Conservation (phyloP, 2,329 filamentous ascomycete genomes). For the Bipolaris oryzae region DNA sequence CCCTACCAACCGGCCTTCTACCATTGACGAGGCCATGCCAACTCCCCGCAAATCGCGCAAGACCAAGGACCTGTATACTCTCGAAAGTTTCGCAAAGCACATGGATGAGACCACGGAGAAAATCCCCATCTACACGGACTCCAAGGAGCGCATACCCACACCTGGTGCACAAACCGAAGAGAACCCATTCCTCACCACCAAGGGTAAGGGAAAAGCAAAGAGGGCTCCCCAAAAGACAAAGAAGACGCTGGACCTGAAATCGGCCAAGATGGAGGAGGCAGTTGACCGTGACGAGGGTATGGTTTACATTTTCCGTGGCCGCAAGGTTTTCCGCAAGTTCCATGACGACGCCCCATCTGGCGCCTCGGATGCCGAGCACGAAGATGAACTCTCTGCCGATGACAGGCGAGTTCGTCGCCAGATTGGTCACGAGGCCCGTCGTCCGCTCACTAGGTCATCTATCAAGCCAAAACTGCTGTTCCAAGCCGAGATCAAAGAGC, state of each 20-base stretch:
- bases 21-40: constrained; percentile 63
- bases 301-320: constrained; percentile 79
- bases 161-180: constrained; percentile 65
- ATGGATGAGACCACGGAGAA: constrained; percentile 61
- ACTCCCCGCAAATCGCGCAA: constrained; percentile 64
- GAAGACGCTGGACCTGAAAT: constrained; percentile 61
- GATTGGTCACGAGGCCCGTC: constrained; percentile 48
- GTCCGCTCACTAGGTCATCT: constrained; percentile 68
- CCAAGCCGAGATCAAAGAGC: constrained; percentile 58
- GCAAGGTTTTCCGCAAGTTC: constrained; percentile 77
- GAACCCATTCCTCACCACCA: constrained; percentile 73
- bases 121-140: constrained; percentile 78
- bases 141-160: constrained; percentile 74
- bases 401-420: constrained; percentile 47
- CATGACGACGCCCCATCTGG: constrained; percentile 48
- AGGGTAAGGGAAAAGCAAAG: constrained; percentile 55
- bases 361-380: constrained; percentile 41
- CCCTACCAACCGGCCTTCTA: constrained; percentile 68
- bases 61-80: constrained; percentile 56
- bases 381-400: constrained; percentile 43
- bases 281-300: constrained; percentile 72
- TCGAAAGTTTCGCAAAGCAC: constrained; percentile 53
- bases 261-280: constrained; percentile 65
- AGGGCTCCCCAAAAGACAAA: constrained; percentile 54
- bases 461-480: constrained; percentile 77